These are phyloP conservation scores for Prunus padus DNA, from an alignment of 306 rosid species.

Conservation along the genomic window DNA sequence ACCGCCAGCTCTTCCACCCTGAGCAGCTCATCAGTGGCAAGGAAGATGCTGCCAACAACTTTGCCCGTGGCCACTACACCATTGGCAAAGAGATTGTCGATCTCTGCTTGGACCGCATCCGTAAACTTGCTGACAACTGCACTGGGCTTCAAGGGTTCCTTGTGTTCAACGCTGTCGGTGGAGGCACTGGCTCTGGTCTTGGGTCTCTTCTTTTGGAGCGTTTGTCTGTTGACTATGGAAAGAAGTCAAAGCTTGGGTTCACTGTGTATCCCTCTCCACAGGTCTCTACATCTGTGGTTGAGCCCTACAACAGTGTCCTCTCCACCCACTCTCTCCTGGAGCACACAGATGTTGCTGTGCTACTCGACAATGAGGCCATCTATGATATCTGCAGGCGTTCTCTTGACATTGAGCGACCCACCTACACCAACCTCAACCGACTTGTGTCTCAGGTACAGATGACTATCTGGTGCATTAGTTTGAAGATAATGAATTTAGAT, in stretches of 20 bases:
- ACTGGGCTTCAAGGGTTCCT: conserved; percentile 93
- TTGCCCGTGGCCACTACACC: conserved; percentile 96
- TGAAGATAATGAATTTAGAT: neutral
- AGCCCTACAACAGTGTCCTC: conserved; percentile 95
- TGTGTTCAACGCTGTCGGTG: conserved; percentile 91
- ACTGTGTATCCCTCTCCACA: conserved; percentile 94
- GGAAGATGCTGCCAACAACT: conserved; percentile 97
- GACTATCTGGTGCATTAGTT: neutral
- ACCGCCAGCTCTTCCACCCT: conserved; percentile 93
- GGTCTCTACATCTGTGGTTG: conserved; percentile 94
- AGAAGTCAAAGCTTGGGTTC: conserved; percentile 90
- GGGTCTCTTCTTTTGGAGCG: conserved; percentile 91
- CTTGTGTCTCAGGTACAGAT: conserved; percentile 75
- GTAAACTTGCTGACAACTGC: conserved; percentile 93
- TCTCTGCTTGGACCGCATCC: conserved; percentile 87
- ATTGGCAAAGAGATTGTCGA: conserved; percentile 95
- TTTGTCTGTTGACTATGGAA: conserved; percentile 84
- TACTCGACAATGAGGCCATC: conserved; percentile 87
- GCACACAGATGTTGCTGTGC: conserved; percentile 92
- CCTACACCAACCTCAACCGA: conserved; percentile 89
- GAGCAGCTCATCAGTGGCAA: conserved; percentile 93
- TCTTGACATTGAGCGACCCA: conserved; percentile 88
- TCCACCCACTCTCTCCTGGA: conserved; percentile 92
- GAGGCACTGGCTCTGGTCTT: conserved; percentile 94
- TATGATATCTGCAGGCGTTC: conserved; percentile 95